These are phyloP conservation scores for Colletotrichum karsti DNA, from an alignment of 2,329 filamentous ascomycete species.

Conservation along the genomic window DNA sequence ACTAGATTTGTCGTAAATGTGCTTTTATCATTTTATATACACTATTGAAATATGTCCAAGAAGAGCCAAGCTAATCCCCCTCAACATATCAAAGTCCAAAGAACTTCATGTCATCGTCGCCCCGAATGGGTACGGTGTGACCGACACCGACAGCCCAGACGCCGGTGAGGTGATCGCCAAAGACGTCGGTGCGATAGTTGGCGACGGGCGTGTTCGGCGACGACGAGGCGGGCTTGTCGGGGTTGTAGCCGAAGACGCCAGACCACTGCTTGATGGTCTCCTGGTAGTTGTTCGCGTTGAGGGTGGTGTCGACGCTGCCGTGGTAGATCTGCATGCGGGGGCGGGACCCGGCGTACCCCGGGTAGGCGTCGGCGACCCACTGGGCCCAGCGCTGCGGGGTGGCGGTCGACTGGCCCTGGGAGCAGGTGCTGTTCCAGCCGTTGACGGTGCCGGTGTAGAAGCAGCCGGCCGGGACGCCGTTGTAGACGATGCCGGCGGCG, in stretches of 20 bases:
- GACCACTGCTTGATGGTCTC: slow-evolving; percentile 67
- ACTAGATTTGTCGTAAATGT: neutral
- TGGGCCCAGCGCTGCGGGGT: slow-evolving; percentile 51
- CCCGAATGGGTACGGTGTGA: slow-evolving; percentile 26
- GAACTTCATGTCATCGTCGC: slow-evolving; percentile 27
- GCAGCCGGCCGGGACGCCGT: slow-evolving; percentile 65
- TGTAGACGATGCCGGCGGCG: slow-evolving; percentile 57
- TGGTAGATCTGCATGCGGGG: slow-evolving; percentile 70
- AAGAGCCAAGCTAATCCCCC: neutral
- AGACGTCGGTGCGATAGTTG: slow-evolving; percentile 49
- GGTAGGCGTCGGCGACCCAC: slow-evolving; percentile 55
- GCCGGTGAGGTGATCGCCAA: slow-evolving; percentile 41
- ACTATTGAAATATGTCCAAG: neutral
- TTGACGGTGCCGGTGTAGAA: slow-evolving; percentile 53
- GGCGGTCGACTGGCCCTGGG: slow-evolving; percentile 55
- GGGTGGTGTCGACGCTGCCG: slow-evolving; percentile 57
- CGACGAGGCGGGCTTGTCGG: slow-evolving; percentile 38
- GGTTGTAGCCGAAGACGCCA: slow-evolving; percentile 53
- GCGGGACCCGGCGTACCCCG: slow-evolving; percentile 55
- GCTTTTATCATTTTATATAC: neutral
- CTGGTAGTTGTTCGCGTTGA: slow-evolving; percentile 62
- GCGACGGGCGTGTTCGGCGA: slow-evolving; percentile 43
- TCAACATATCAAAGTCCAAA: slow-evolving; percentile 9
- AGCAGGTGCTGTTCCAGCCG: slow-evolving; percentile 64
- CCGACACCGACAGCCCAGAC: slow-evolving; percentile 38